Evolutionary conservation across 108 stramenopile genomes (phyloP).

Genomic region (Schizochytrium sp.): DNA sequence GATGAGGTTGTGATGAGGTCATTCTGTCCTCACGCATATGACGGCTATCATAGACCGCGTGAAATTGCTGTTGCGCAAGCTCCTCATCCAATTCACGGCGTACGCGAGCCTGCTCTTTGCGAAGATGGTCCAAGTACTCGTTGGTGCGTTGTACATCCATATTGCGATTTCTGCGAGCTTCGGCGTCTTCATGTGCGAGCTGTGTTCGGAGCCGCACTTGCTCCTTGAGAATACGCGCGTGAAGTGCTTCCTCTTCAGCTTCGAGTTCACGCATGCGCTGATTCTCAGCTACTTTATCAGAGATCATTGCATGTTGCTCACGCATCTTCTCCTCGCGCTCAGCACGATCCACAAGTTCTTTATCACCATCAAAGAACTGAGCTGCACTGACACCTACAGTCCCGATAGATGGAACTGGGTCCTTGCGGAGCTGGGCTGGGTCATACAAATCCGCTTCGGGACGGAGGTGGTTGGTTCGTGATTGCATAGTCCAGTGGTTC

Average conservation of each 20-base stretch:
- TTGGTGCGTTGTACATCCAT: background rate
- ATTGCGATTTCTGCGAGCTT: background rate
- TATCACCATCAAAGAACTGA: slow-evolving; percentile 37
- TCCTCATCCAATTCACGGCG: background rate
- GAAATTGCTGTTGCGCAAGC: background rate
- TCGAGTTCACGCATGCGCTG: background rate
- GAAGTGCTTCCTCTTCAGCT: background rate
- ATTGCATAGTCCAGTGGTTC: slow-evolving; percentile 29
- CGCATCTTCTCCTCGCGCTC: slow-evolving; percentile 44
- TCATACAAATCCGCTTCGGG: slow-evolving; percentile 24
- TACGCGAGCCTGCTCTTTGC: slow-evolving; percentile 3
- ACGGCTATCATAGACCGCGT: background rate
- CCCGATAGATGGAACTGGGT: background rate
- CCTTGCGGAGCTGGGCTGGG: background rate
- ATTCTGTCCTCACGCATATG: background rate
- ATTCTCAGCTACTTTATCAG: slow-evolving; percentile 4
- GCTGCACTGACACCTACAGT: slow-evolving; percentile 3
- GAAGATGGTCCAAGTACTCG: slow-evolving; percentile 12
- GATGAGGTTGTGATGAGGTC: background rate
- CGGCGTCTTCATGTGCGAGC: background rate
- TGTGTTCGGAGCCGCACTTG: slow-evolving; percentile 1
- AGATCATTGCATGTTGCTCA: slow-evolving; percentile 36
- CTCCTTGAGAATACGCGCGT: slow-evolving; percentile 1
- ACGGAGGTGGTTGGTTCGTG: background rate
- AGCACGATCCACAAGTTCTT: slow-evolving; percentile 8